These are phyloP conservation scores for Syncephalastrum contaminatum DNA, from an alignment of 371 early-diverging fungal genomes.

Conservation along the genomic window DNA sequence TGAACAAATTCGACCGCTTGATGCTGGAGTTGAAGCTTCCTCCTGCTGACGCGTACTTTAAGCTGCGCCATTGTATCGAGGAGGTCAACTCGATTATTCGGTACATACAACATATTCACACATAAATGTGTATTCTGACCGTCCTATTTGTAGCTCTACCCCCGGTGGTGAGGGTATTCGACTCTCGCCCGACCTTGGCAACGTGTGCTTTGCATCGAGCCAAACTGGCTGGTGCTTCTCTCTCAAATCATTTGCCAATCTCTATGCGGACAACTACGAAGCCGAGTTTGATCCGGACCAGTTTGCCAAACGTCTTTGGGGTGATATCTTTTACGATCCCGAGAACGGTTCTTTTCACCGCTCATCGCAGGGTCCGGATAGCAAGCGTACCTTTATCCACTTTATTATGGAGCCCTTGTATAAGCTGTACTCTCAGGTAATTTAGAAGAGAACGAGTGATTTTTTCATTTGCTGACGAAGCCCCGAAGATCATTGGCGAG, in stretches of 20 bases:
- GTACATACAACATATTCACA: constrained; percentile 20
- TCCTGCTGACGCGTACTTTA: constrained; percentile 95
- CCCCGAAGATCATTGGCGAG: constrained; percentile 59
- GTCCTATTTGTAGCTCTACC: constrained; percentile 22
- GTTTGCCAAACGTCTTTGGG: constrained; percentile 96
- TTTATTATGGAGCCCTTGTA: constrained; percentile 96
- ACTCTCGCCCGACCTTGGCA: constrained; percentile 92
- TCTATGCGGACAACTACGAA: constrained; percentile 70
- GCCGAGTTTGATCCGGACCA: constrained; percentile 72
- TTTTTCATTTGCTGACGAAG: constrained; percentile 9
- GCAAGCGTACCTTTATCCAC: constrained; percentile 90
- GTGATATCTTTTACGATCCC: constrained; percentile 90
- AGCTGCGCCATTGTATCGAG: constrained; percentile 92
- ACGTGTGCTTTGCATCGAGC: constrained; percentile 95
- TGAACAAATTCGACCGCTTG: constrained; percentile 97
- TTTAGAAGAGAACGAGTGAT: background rate
- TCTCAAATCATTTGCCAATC: constrained; percentile 88
- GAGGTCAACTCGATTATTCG: constrained; percentile 89
- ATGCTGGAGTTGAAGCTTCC: constrained; percentile 95
- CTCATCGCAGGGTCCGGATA: constrained; percentile 54
- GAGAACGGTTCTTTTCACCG: constrained; percentile 80
- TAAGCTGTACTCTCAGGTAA: constrained; percentile 87
- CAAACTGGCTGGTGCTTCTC: constrained; percentile 96
- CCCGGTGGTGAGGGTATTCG: constrained; percentile 60
- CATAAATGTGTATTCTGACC: background rate